These are phyloP conservation scores for Gossypium lobatum DNA, from an alignment of 441 rosid genomes.

Conservation along the genomic window DNA sequence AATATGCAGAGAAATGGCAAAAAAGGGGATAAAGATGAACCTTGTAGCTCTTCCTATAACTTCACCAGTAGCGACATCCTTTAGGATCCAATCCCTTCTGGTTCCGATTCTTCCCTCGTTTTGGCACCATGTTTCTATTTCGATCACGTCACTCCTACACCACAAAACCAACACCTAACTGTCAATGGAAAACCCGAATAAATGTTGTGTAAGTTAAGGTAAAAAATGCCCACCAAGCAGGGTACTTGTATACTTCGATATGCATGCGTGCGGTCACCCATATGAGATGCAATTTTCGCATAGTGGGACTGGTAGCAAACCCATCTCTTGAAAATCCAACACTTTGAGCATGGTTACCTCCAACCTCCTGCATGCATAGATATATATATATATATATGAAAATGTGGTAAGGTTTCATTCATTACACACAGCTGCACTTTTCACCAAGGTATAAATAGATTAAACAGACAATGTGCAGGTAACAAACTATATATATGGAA, in stretches of 20 bases:
- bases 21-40: conserved; percentile 23
- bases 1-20: not conserved
- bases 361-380: conserved; percentile 61
- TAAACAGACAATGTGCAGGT: not conserved
- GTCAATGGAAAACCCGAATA: not conserved
- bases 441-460: not conserved
- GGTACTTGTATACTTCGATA: conserved; percentile 85
- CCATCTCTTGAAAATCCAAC: conserved; percentile 95
- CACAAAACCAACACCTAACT: conserved; percentile 8
- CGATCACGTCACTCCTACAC: conserved; percentile 88
- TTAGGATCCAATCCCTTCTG: conserved; percentile 90
- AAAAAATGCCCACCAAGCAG: conserved; percentile 60
- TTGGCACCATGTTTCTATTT: conserved; percentile 98
- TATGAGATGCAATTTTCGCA: conserved; percentile 92
- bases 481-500: not conserved
- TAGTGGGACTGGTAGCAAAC: conserved; percentile 76
- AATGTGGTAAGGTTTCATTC: not conserved
- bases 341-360: conserved; percentile 88
- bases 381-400: not conserved
- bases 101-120: conserved; percentile 91
- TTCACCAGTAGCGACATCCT: conserved; percentile 65
- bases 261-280: conserved; percentile 99
- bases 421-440: not conserved
- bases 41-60: conserved; percentile 96
- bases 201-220: not conserved